These are phyloP conservation scores for Fusarium robinianum DNA, from an alignment of 2,329 filamentous ascomycete species.

Conservation along the genomic window DNA sequence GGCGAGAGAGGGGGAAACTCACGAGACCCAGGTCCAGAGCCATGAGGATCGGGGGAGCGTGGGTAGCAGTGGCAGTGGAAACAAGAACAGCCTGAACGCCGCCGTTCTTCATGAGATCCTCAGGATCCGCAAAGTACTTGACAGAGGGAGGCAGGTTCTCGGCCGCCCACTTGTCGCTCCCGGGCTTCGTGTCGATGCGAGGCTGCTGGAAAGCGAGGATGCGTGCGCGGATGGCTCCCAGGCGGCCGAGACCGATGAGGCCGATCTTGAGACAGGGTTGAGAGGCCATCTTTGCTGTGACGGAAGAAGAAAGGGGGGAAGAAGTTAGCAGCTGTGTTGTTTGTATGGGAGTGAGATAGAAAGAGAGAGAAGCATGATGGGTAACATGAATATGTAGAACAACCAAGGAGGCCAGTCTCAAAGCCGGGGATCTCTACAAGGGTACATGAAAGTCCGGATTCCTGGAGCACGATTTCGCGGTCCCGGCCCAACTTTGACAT, in stretches of 20 bases:
- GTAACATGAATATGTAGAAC: too few relatives aligned
- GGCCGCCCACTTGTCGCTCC: conserved; percentile 39
- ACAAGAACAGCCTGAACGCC: conserved; percentile 38
- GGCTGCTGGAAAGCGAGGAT: conserved; percentile 43
- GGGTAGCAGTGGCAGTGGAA: conserved; percentile 38
- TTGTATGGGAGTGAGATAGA: too few relatives aligned
- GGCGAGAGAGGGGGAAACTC: background rate
- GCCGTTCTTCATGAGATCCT: conserved; percentile 36
- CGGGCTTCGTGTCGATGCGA: conserved; percentile 42
- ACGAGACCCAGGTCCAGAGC: conserved; percentile 28
- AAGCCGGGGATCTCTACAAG: too few relatives aligned
- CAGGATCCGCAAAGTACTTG: conserved; percentile 33
- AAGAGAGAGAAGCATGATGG: too few relatives aligned
- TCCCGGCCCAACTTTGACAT: too few relatives aligned
- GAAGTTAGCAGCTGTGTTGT: too few relatives aligned
- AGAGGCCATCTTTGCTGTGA: conserved; percentile 15
- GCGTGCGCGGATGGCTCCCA: conserved; percentile 39
- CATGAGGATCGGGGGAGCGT: conserved; percentile 34
- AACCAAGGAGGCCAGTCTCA: too few relatives aligned
- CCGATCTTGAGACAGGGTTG: conserved; percentile 26
- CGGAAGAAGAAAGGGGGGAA: background rate
- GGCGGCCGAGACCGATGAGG: conserved; percentile 38
- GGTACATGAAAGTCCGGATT: too few relatives aligned
- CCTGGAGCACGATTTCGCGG: too few relatives aligned
- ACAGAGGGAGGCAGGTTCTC: conserved; percentile 36